Evolutionary conservation across 257 asterid species (phyloP).

Genomic region (Nyctanthes arbortristis): DNA sequence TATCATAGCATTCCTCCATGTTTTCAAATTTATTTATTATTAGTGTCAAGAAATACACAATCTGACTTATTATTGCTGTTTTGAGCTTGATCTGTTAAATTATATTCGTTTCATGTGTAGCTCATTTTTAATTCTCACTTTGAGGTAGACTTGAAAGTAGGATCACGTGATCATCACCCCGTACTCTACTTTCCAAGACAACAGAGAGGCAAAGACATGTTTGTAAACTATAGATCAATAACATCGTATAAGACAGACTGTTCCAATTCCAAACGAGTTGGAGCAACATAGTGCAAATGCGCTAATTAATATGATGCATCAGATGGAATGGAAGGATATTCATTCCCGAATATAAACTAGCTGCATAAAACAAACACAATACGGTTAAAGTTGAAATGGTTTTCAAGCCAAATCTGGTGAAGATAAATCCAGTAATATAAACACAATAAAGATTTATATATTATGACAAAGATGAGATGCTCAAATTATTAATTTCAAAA

Average conservation of each 20-base stretch:
- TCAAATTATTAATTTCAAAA: conserved; percentile 9
- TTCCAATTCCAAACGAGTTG: too few relatives aligned
- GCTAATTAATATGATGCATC: not conserved
- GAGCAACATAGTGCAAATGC: too few relatives aligned
- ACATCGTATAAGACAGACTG: too few relatives aligned
- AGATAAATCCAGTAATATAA: conserved; percentile 44
- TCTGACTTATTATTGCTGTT: conserved; percentile 7
- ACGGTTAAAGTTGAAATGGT: not conserved
- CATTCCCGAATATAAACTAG: not conserved
- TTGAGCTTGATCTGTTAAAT: not conserved
- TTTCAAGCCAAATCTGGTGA: too few relatives aligned
- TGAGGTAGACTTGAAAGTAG: not conserved
- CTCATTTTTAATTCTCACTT: not conserved
- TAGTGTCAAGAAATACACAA: not conserved
- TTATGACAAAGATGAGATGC: conserved; percentile 6
- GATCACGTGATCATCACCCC: too few relatives aligned
- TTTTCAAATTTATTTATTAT: not conserved
- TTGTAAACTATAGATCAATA: too few relatives aligned
- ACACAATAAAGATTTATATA: conserved; percentile 26
- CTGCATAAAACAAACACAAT: not conserved
- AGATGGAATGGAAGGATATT: not conserved
- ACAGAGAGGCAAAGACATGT: too few relatives aligned
- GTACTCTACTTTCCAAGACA: too few relatives aligned
- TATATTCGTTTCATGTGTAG: not conserved
- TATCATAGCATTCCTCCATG: not conserved